Evolutionary conservation across 768 basidiomycete species (phyloP).

Genomic region (Lactifluus rugatus): DNA sequence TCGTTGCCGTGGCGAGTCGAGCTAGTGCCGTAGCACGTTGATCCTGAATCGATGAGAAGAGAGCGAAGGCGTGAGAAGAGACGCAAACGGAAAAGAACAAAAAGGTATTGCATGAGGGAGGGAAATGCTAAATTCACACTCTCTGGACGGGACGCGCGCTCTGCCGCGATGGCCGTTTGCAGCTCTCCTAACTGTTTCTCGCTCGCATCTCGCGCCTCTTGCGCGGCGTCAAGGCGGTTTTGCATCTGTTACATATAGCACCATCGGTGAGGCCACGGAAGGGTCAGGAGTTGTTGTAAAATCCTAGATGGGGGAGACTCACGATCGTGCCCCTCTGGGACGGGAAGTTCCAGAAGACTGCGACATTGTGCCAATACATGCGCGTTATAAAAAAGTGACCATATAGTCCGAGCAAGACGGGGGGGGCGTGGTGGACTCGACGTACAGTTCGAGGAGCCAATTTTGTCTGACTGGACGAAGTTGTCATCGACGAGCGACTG

Average conservation of each 20-base stretch:
- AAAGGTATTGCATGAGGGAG: not conserved
- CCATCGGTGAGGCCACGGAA: not conserved
- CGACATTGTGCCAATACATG: slow-evolving; percentile 19
- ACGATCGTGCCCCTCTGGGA: slow-evolving; percentile 79
- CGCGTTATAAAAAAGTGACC: not conserved
- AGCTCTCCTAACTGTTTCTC: slow-evolving; percentile 44
- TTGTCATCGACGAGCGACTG: slow-evolving; percentile 83
- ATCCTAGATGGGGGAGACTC: not conserved
- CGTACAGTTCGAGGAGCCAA: slow-evolving; percentile 89
- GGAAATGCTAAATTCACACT: slow-evolving; percentile 34
- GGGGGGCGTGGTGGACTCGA: slow-evolving; percentile 14
- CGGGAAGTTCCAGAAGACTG: slow-evolving; percentile 95
- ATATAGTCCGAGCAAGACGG: slow-evolving; percentile 12
- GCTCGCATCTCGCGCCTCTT: slow-evolving; percentile 35
- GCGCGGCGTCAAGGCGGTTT: slow-evolving; percentile 41
- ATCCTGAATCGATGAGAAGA: slow-evolving; percentile 33
- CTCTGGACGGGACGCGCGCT: slow-evolving; percentile 45
- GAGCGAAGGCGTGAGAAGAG: not conserved
- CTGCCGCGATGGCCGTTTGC: slow-evolving; percentile 37
- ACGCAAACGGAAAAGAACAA: not conserved
- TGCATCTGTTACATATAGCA: slow-evolving; percentile 39
- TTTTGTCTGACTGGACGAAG: slow-evolving; percentile 82
- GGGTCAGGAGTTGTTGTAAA: not conserved
- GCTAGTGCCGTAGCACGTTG: slow-evolving; percentile 45
- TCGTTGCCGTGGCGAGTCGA: slow-evolving; percentile 38